Evolutionary conservation across 1,139 yeast genomes (phyloP), one percentile per base, ranked within the genome.

Genomic region (Keqinozyma sinolaborantium): DNA sequence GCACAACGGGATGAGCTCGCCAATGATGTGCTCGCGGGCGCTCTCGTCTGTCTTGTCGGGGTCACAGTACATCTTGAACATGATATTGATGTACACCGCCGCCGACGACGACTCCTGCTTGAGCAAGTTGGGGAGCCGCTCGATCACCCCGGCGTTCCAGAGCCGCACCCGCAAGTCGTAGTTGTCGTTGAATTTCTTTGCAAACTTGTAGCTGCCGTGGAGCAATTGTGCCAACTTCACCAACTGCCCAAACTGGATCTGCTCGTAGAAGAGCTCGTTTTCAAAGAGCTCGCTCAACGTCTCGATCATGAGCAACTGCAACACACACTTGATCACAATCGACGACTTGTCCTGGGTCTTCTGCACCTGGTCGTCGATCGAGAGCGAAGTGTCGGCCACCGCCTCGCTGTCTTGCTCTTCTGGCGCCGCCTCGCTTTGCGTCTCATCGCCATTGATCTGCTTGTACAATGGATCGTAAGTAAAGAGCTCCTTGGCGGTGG

Each of bases 41-140:
- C 47, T 53, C 20, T 34, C 35, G 47, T 58, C 44, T 40, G 71
- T 58, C 56, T 70, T 62, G 50, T 70, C 77, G 31, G 74, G 78
- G 48, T 85, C 90, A 45, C 87, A 76, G 55, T 86, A 88, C 56
- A 92, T 65, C 45, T 83, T 72, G 67, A 92, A 84, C 69, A 86
- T 70, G 30, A 88, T 74, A 44, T 83, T 81, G 42, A 92, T 79
- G 55, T 81, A 84, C 2, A 88, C 95, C 2, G 95, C 92, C 2
- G 95, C 83, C 0, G 97, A 79, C 14, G 88, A 79, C 0, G 95
- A 81, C 56, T 94, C 98, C 58, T 94, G 98, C 47, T 86, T 85
- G 45, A 90, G 65, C 45, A 94, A 64, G 50, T 92, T 94, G 14
- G 99, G 98, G 39, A 90, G 70, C 51, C 92, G 83, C 50, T 87